phyloP scores from a whole-genome alignment of 2,329 filamentous ascomycete genomes.

The Fonsecaea multimorphosa region DNA sequence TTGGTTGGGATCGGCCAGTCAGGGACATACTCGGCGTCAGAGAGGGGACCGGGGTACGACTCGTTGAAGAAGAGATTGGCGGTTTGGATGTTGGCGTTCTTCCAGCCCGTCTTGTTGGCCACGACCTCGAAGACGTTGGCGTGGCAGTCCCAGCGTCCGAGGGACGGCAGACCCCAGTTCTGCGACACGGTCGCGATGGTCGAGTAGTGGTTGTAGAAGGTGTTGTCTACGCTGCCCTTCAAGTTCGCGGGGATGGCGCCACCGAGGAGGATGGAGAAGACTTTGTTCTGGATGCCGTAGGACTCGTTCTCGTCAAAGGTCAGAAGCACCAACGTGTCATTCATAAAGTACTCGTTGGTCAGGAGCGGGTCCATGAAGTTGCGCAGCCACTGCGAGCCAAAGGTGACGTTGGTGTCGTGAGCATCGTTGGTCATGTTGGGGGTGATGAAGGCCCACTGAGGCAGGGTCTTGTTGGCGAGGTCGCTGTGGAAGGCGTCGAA shows the following conservation, averaged over 20 bases:
- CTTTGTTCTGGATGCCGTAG: slow-evolving; percentile 70
- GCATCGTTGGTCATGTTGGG: slow-evolving; percentile 69
- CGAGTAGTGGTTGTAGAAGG: slow-evolving; percentile 77
- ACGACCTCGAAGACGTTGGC: slow-evolving; percentile 72
- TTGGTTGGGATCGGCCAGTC: slow-evolving; percentile 55
- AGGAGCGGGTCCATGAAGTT: slow-evolving; percentile 74
- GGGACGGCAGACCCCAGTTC: slow-evolving; percentile 72
- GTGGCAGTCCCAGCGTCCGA: slow-evolving; percentile 74
- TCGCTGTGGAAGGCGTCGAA: slow-evolving; percentile 72
- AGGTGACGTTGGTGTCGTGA: slow-evolving; percentile 74
- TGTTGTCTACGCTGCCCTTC: slow-evolving; percentile 70
- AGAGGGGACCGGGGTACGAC: slow-evolving; percentile 51
- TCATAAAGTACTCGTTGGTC: slow-evolving; percentile 71
- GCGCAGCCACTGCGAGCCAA: slow-evolving; percentile 71
- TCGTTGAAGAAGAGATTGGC: slow-evolving; percentile 58
- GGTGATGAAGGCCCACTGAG: slow-evolving; percentile 68
- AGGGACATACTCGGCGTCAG: slow-evolving; percentile 39
- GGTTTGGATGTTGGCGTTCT: slow-evolving; percentile 48
- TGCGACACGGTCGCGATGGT: slow-evolving; percentile 69
- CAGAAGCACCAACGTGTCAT: slow-evolving; percentile 75
- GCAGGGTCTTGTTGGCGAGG: slow-evolving; percentile 66
- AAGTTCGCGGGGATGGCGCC: slow-evolving; percentile 71
- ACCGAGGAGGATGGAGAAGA: slow-evolving; percentile 74
- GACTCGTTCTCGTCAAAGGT: slow-evolving; percentile 81
- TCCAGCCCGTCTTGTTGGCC: slow-evolving; percentile 66